phyloP scores from a whole-genome alignment of 2,329 filamentous ascomycete genomes.

The Fusarium subglutinans region DNA sequence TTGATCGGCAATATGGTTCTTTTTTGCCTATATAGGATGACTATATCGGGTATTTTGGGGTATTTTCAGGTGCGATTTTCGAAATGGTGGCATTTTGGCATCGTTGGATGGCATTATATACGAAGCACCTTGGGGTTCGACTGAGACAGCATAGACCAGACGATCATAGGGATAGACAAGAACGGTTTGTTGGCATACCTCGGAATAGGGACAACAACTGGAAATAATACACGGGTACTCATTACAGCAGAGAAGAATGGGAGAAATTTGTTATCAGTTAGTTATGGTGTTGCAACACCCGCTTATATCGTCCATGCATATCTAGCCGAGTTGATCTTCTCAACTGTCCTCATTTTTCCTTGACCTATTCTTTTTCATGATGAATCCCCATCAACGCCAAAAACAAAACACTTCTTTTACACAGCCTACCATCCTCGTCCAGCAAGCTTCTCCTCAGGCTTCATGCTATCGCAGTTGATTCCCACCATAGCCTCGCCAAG shows the following conservation, averaged over 20 bases:
- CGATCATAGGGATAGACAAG: neutral
- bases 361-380: slow-evolving; percentile 1
- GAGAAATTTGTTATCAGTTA: slow-evolving; percentile 16
- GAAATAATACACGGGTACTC: neutral
- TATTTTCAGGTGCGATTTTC: neutral
- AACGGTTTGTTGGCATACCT: neutral
- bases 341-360: neutral
- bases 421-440: slow-evolving; percentile 79
- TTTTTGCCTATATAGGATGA: neutral
- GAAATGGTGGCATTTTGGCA: neutral
- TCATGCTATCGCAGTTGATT: slow-evolving; percentile 84
- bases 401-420: neutral
- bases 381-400: slow-evolving; percentile 25
- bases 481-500: slow-evolving; percentile 99
- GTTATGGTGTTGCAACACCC: slow-evolving; percentile 28
- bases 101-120: neutral
- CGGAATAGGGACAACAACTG: neutral
- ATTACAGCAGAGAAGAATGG: neutral
- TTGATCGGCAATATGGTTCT: neutral
- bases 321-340: slow-evolving; percentile 7
- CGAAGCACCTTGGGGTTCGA: neutral
- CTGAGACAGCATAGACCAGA: neutral
- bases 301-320: slow-evolving; percentile 17
- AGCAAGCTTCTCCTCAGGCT: slow-evolving; percentile 82
- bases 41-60: neutral